Base-by-base conservation (phyloP, 1,284 basidiomycete species). In the Heterobasidion parviporum region DNA sequence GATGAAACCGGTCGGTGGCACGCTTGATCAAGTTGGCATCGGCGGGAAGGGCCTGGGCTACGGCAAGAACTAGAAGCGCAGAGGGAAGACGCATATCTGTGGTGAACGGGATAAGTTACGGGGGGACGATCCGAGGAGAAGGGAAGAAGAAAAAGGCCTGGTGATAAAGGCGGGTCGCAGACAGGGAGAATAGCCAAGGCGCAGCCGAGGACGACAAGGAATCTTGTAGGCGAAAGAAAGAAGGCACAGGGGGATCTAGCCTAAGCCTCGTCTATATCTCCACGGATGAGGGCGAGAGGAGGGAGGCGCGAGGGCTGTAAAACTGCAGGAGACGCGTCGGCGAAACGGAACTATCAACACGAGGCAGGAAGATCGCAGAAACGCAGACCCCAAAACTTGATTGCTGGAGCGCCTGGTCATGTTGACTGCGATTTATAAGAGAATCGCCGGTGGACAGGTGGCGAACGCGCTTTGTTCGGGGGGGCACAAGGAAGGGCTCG, bases 1-100 rank as follows among this genome's bases (percentile, higher is more conserved):
- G 70, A 66, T 79, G 79, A 14, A 70, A 69, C 33, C 66, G 67
- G 50, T 62, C 62, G 10, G 66, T 61, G 45, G 63, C 62, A 16
- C 64, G 63, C 36, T 60, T 55, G 41, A 72, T 33, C 9, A 65
- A 57, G 33, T 77, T 68, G 35, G 75, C 61, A 20, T 63, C 70
- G 49, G 74, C 73, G 16, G 72, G 70, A 26, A 72, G 66, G 14
- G 69, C 59, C n/a, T 65, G 65, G 8, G 63, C 59, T 50, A 74
- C 67, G 55, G 67, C 55, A 55, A 78, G 66, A 50, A 78, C 64
- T 36, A 72, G 61, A 54, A 75, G 54, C 53, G 70, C 49, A 49
- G 66, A 56, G n/a, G 60, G 58, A 54, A 64, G 9, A 53, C 51
- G 59, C 60, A 59, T 60, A 32, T 54, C 56, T 50, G 58, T 51